These are phyloP conservation scores for Beauveria australis DNA, from an alignment of 2,329 filamentous ascomycete genomes.

Conservation along the genomic window DNA sequence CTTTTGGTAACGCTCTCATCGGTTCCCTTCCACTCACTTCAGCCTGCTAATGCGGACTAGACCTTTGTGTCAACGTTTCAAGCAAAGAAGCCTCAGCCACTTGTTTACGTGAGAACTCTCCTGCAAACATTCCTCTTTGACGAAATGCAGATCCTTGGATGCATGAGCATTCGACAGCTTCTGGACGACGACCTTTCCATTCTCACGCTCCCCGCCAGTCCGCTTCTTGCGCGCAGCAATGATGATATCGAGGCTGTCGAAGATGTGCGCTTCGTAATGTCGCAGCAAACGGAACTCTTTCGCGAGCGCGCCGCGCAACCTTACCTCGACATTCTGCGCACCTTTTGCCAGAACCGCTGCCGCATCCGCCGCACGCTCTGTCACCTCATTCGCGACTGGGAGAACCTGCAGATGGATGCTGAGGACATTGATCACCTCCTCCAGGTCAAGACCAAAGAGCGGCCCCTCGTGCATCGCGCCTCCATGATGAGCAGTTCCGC, in stretches of 20 bases:
- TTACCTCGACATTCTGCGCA: conserved; percentile 76
- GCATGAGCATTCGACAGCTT: conserved; percentile 62
- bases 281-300: conserved; percentile 64
- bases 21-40: not conserved
- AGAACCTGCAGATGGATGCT: conserved; percentile 72
- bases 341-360: conserved; percentile 83
- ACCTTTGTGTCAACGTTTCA: conserved; percentile 69
- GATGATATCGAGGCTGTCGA: conserved; percentile 68
- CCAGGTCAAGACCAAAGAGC: conserved; percentile 51
- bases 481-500: conserved; percentile 19
- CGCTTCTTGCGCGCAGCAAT: conserved; percentile 63
- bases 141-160: conserved; percentile 60
- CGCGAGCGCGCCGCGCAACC: conserved; percentile 54
- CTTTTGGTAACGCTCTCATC: conserved; percentile 48
- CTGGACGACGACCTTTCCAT: conserved; percentile 76
- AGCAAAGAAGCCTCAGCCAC: conserved; percentile 70
- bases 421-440: conserved; percentile 67
- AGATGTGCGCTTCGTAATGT: conserved; percentile 66
- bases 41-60: conserved; percentile 27
- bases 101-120: conserved; percentile 74
- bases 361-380: conserved; percentile 83
- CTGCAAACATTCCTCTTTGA: conserved; percentile 69
- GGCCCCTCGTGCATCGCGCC: conserved; percentile 43
- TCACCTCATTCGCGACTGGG: conserved; percentile 76
- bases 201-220: conserved; percentile 62